A percentile compares a stretch with the other conserved stretches of the same genome.
phyloP scores from a whole-genome alignment of 2,329 filamentous ascomycete genomes.

The Geosmithia putterillii region DNA sequence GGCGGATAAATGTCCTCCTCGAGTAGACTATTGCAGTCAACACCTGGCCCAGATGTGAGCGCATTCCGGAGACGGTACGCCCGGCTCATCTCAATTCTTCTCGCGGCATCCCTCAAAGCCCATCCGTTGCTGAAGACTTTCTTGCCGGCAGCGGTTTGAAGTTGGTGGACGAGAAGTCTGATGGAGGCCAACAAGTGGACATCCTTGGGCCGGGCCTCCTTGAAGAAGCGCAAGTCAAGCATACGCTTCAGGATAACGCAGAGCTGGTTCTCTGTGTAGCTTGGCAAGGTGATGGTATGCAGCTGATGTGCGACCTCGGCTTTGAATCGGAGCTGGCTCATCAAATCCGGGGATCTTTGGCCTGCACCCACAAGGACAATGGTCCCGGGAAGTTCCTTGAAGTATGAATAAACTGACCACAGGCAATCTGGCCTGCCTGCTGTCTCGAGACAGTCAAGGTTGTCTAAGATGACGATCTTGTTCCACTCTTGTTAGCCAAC shows the following conservation, averaged over 20 bases:
- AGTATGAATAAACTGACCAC: conserved; percentile 12
- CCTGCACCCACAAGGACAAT: conserved; percentile 16
- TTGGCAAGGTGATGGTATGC: conserved; percentile 5
- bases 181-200: conserved; percentile 1
- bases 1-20: too few species aligned
- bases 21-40: too few species aligned
- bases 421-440: too few species aligned
- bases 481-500: too few species aligned
- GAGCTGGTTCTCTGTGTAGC: conserved; percentile 4
- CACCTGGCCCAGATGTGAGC: too few species aligned
- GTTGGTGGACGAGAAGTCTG: conserved; percentile 27
- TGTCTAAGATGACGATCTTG: too few species aligned
- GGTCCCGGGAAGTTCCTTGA: conserved; percentile 12
- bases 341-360: too few species aligned
- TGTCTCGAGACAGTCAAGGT: too few species aligned
- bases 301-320: conserved; percentile 12
- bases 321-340: conserved; percentile 1
- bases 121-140: conserved; percentile 5
- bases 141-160: conserved; percentile 28
- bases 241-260: conserved; percentile 3
- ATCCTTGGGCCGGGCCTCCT: conserved; percentile 4
- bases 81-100: conserved; percentile 2
- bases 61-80: conserved; percentile 3
- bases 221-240: conserved; percentile 2
- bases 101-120: conserved; percentile 3